Base-by-base conservation (phyloP, 441 rosid genomes). In the Eutrema salsugineum region DNA sequence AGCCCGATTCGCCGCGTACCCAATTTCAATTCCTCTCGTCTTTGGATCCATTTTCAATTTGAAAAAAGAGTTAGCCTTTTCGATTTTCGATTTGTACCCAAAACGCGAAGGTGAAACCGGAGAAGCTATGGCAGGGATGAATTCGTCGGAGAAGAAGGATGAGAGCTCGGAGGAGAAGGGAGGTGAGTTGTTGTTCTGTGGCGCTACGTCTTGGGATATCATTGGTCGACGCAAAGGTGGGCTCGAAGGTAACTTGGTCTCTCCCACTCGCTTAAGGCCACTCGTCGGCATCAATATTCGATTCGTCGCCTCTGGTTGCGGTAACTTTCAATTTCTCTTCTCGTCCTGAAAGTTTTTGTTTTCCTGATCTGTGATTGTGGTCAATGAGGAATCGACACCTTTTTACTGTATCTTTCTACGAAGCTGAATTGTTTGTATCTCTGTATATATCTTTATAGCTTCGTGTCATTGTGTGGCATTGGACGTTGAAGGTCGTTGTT, bases 381-480 rank as follows among this genome's bases (percentile, higher is more conserved):
- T 16, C 15, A 62, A 7, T 10, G 64, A 36, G 7, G 10, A 56
- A n/a, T 62, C 0, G 10, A 44, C 9, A 40, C 43, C 2, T 17
- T 16, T 63, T n/a, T 15, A 17, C n/a, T 50, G 57, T 38, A 4
- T 43, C 33, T 17, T 49, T 63, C 8, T 11, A 17, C n/a, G 12
- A n/a, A 42, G 43, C 69, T 80, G 30, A 42, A 54, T 27, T 51
- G 10, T 66, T 54, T 49, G n/a, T n/a, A 19, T 22, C 11, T 54
- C 5, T 67, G 48, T 56, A 3, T 15, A 12, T 67, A 20, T 65
- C 36, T 17, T 57, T 85, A 80, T 73, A 95, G 98, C 84, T 15
- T 91, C 99, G 0, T 93, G 96, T 77, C 99, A 95, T 78, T 95
- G 98, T 66, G 98, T 95, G 78, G 97, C 99, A 1, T 78, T 95